phyloP scores from a whole-genome alignment of 1,284 basidiomycete species.

The Trichosporon ovoides region DNA sequence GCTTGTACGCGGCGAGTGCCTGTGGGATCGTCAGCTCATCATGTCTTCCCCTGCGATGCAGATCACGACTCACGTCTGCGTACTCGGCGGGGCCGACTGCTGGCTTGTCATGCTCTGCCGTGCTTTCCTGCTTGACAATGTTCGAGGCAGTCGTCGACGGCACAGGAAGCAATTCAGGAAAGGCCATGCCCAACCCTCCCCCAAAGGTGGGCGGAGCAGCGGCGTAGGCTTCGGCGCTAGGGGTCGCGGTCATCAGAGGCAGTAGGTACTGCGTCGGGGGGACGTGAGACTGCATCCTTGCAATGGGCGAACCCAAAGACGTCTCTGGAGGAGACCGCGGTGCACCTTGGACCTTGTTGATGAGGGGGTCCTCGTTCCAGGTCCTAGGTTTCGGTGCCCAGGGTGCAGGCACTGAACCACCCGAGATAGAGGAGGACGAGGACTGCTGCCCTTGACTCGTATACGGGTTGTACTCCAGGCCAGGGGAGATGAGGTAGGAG shows the following conservation, averaged over 20 bases:
- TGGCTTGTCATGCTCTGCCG: background rate
- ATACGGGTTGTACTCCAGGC: background rate
- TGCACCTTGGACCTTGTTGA: constrained; percentile 9
- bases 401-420: constrained; percentile 5
- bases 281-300: constrained; percentile 14
- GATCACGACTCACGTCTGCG: constrained; percentile 27
- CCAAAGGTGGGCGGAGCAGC: constrained; percentile 8
- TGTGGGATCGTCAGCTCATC: constrained; percentile 9
- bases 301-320: constrained; percentile 7
- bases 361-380: constrained; percentile 16
- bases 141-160: constrained; percentile 1
- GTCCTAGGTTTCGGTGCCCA: constrained; percentile 18
- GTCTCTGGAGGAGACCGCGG: background rate
- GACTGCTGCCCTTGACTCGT: constrained; percentile 1
- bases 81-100: constrained; percentile 28
- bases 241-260: constrained; percentile 7
- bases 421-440: background rate
- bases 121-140: background rate
- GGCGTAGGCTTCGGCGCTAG: background rate
- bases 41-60: background rate
- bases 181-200: constrained; percentile 13
- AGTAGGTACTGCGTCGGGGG: constrained; percentile 7
- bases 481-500: constrained; percentile 1
- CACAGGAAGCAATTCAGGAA: constrained; percentile 13
- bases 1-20: constrained; percentile 28